A percentile compares a stretch with the other conserved stretches of the same genome.
phyloP scores from a whole-genome alignment of 2,329 filamentous ascomycete genomes.

The Triangularia setosa region DNA sequence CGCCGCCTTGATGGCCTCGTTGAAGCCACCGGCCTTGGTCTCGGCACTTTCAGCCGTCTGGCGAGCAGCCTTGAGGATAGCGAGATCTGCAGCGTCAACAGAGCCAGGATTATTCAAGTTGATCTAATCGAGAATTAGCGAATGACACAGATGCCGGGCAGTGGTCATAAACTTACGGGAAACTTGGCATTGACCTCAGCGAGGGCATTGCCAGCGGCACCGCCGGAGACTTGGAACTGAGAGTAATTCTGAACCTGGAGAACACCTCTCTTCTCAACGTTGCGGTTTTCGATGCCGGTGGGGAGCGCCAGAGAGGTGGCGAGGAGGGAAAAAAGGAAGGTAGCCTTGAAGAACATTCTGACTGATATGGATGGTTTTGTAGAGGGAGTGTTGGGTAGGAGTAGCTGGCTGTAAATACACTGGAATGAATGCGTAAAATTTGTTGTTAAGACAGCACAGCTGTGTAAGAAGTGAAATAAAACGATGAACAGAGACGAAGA shows the following conservation, averaged over 20 bases:
- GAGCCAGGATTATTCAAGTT: constrained; percentile 42
- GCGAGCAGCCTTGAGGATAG: constrained; percentile 48
- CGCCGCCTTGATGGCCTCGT: constrained; percentile 48
- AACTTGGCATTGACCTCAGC: constrained; percentile 52
- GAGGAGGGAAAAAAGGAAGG: constrained; percentile 36
- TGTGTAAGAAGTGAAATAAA: constrained; percentile 14
- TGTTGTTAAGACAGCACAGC: constrained; percentile 20
- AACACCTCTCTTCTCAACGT: constrained; percentile 30
- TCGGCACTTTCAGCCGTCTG: constrained; percentile 52
- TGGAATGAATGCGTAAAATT: constrained; percentile 1
- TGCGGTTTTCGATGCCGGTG: constrained; percentile 14
- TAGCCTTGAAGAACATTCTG: constrained; percentile 39
- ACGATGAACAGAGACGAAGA: constrained; percentile 4
- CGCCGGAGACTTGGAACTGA: constrained; percentile 48
- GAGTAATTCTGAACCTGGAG: constrained; percentile 31
- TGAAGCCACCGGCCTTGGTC: constrained; percentile 46
- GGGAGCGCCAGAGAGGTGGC: constrained; percentile 35
- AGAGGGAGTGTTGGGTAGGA: constrained; percentile 4
- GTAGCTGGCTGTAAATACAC: constrained; percentile 10
- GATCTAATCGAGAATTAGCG: constrained; percentile 31
- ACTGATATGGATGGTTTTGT: background rate
- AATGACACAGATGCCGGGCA: background rate
- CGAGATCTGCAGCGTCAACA: constrained; percentile 45
- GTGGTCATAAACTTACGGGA: constrained; percentile 36
- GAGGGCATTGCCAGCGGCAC: constrained; percentile 49